Evolutionary conservation across 768 basidiomycete species (phyloP), one percentile per base, ranked within the genome.

Genomic region (Lentinula edodes): DNA sequence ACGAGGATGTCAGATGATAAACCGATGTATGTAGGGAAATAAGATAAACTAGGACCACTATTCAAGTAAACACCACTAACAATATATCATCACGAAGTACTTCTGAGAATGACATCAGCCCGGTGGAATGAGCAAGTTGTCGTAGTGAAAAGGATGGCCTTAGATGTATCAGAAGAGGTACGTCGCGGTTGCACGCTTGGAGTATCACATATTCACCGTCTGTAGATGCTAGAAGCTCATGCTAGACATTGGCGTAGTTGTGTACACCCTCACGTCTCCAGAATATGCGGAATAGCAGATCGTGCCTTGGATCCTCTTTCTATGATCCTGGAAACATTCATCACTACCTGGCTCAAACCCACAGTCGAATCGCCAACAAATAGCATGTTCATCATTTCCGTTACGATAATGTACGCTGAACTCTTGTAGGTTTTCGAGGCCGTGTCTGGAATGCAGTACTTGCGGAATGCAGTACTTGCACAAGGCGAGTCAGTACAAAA

Each of bases 381-480:
- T 70, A 8, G 70, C 35, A 39, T 16, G 58, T 50, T 16, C n/a
- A 38, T 48, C 5, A 12, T 61, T 32, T 7, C 7, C 3, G 6
- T 38, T 10, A 63, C 55, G n/a, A 20, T 18, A 55, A 28, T 20
- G 13, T 59, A 32, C 6, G 18, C 35, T 35, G 28, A 16, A 56
- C 20, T 43, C 13, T 32, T 20, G 45, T 35, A 71, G 70, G 61
- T 68, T 43, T 61, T 61, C 39, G 66, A 71, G 52, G 51, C 62
- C 32, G 68, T 63, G 0, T 45, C 65, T 5, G 70, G 70, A n/a
- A 70, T 70, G 68, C 62, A 66, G n/a, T n/a, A n/a, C n/a, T n/a
- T n/a, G n/a, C n/a, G n/a, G n/a, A n/a, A n/a, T n/a, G n/a, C n/a
- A n/a, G 46, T 69, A 66, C 56, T 63, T 71, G 34, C 70, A 71